Conservation (phyloP, 441 rosid genomes). For the Jatropha podagrica region DNA sequence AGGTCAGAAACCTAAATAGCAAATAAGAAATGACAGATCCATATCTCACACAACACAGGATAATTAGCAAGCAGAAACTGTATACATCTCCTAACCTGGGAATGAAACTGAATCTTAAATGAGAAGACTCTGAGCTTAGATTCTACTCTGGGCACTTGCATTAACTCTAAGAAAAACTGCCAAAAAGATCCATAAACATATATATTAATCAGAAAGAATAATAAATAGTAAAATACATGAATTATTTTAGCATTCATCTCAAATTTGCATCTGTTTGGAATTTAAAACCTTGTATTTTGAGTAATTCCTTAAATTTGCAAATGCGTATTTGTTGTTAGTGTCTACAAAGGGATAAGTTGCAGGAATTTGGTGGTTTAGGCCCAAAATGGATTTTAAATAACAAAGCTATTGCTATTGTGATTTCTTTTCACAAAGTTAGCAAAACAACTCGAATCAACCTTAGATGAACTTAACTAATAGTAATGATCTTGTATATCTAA, state of each 20-base stretch:
- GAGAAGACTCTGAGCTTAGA: slow-evolving; percentile 92
- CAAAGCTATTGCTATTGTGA: background rate
- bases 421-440: too few species aligned
- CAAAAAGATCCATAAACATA: slow-evolving; percentile 26
- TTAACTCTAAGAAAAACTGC: slow-evolving; percentile 91
- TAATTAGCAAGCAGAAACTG: slow-evolving; percentile 14
- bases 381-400: background rate
- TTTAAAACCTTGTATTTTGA: background rate
- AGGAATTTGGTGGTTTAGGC: background rate
- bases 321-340: background rate
- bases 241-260: slow-evolving; percentile 9
- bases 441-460: too few species aligned
- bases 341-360: background rate
- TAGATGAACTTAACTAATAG: too few species aligned
- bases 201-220: background rate
- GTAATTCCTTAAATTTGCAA: background rate
- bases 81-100: slow-evolving; percentile 58
- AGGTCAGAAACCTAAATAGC: slow-evolving; percentile 73
- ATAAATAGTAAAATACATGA: background rate
- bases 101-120: slow-evolving; percentile 79
- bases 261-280: background rate
- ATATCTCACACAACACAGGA: slow-evolving; percentile 22
- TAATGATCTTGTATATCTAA: too few species aligned
- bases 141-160: slow-evolving; percentile 90
- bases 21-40: slow-evolving; percentile 24